Conservation (phyloP, 768 basidiomycete genomes). For the Fistulinella prunicolor region DNA sequence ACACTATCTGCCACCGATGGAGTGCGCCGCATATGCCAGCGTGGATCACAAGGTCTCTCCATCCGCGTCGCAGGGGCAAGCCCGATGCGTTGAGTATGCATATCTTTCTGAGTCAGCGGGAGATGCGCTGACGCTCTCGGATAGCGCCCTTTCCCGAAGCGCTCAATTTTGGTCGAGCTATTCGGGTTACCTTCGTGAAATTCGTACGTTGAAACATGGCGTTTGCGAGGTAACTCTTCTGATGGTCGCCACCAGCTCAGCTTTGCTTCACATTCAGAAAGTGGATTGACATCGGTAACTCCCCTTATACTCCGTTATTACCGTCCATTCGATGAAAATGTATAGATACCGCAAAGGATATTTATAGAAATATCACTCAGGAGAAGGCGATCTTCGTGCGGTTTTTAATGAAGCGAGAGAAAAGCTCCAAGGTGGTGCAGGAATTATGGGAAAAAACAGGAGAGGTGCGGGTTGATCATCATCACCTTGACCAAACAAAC, state of each 20-base stretch:
- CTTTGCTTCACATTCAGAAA: conserved; percentile 71
- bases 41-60: conserved; percentile 1
- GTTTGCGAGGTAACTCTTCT: conserved; percentile 8
- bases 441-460: conserved; percentile 29
- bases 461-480: conserved; percentile 21
- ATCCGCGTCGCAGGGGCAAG: conserved; percentile 29
- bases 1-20: conserved; percentile 63
- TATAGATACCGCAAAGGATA: conserved; percentile 58
- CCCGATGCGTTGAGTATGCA: conserved; percentile 52
- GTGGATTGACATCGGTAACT: conserved; percentile 71
- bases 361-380: conserved; percentile 62
- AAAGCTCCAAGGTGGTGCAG: conserved; percentile 26
- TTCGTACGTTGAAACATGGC: conserved; percentile 50
- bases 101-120: background rate
- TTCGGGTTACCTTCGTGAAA: conserved; percentile 78
- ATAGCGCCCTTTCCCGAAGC: conserved; percentile 70
- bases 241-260: conserved; percentile 51
- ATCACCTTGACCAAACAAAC: conserved; percentile 1
- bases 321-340: conserved; percentile 6
- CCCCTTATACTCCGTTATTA: conserved; percentile 7
- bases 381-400: conserved; percentile 54
- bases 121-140: background rate
- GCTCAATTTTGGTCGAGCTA: conserved; percentile 86
- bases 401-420: conserved; percentile 46
- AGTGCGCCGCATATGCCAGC: conserved; percentile 43